Evolutionary conservation across 352 stramenopile genomes (phyloP).

Genomic region (Phytophthora citrophthora): DNA sequence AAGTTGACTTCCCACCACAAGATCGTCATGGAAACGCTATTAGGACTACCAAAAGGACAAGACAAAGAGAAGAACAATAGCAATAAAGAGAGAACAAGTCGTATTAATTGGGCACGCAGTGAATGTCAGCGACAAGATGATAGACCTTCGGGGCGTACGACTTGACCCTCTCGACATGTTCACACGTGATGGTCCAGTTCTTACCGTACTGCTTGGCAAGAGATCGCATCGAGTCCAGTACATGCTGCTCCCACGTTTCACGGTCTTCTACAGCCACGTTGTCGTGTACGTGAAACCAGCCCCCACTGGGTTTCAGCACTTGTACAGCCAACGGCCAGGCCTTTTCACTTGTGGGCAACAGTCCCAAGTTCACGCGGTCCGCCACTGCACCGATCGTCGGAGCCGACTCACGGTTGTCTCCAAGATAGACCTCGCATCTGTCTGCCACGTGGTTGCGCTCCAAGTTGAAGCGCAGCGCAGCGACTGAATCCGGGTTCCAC

Average conservation of each 20-base stretch:
- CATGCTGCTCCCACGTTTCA: slow-evolving; percentile 74
- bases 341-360: slow-evolving; percentile 95
- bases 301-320: slow-evolving; percentile 88
- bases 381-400: slow-evolving; percentile 79
- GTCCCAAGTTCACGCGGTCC: slow-evolving; percentile 94
- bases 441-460: slow-evolving; percentile 90
- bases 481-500: slow-evolving; percentile 95
- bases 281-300: slow-evolving; percentile 96
- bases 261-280: slow-evolving; percentile 92
- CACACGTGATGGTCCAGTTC: slow-evolving; percentile 77
- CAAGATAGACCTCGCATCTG: slow-evolving; percentile 79
- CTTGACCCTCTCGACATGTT: slow-evolving; percentile 92
- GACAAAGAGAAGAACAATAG: neutral
- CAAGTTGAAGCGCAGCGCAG: slow-evolving; percentile 92
- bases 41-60: neutral
- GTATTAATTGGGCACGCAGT: slow-evolving; percentile 39
- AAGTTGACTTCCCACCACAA: neutral
- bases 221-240: slow-evolving; percentile 55
- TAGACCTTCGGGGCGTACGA: slow-evolving; percentile 92
- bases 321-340: slow-evolving; percentile 93
- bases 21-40: neutral
- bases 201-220: slow-evolving; percentile 60
- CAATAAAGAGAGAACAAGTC: neutral
- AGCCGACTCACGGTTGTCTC: slow-evolving; percentile 89
- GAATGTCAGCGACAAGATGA: slow-evolving; percentile 90